phyloP scores from a whole-genome alignment of 768 basidiomycete species.

The Phylloporus rhodoxanthus region DNA sequence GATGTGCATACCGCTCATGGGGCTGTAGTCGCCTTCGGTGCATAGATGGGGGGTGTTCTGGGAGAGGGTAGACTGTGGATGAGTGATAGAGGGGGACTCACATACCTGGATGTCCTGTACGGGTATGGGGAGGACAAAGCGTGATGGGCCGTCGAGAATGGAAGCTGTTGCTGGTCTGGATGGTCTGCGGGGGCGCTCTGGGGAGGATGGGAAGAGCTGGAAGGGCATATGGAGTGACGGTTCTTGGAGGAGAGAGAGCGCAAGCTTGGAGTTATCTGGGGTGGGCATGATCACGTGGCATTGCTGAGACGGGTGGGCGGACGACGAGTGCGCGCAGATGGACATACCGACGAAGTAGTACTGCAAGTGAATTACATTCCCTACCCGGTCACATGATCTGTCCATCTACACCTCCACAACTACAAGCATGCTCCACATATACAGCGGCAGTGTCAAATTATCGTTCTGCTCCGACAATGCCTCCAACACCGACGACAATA shows the following conservation, averaged over 20 bases:
- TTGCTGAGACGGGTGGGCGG: neutral
- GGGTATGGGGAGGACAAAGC: conserved; percentile 34
- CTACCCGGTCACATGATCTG: conserved; percentile 22
- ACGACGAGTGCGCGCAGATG: neutral
- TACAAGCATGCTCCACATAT: conserved; percentile 86
- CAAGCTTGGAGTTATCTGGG: conserved; percentile 17
- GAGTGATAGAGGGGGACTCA: neutral
- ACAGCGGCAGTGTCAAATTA: conserved; percentile 93
- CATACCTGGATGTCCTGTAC: conserved; percentile 12
- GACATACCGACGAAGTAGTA: neutral
- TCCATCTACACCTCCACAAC: conserved; percentile 37
- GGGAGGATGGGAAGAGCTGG: conserved; percentile 27
- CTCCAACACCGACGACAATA: conserved; percentile 72
- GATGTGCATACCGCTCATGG: conserved; percentile 20
- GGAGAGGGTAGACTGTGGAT: neutral
- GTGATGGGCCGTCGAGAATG: conserved; percentile 35
- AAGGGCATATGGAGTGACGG: conserved; percentile 29
- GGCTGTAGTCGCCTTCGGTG: conserved; percentile 6
- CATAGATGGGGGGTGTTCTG: conserved; percentile 3
- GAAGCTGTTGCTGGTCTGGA: conserved; percentile 42
- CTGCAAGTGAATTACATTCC: conserved; percentile 2
- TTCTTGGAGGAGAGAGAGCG: conserved; percentile 22
- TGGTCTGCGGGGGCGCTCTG: conserved; percentile 25
- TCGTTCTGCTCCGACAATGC: conserved; percentile 95
- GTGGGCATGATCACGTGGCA: conserved; percentile 27